Conservation (phyloP, 352 stramenopile species). For the Phytophthora kernoviae region DNA sequence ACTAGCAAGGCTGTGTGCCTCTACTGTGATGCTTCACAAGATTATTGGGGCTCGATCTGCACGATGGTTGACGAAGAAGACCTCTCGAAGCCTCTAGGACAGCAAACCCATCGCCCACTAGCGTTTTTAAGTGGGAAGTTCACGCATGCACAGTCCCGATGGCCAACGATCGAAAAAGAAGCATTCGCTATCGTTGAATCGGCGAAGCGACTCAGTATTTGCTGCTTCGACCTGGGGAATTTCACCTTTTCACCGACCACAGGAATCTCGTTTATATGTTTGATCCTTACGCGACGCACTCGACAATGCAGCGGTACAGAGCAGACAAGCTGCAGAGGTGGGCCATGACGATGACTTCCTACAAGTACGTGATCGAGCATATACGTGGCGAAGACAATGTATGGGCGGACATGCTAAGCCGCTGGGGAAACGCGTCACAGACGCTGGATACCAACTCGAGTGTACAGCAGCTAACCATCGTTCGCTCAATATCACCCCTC, state of each 20-base stretch:
- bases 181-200: slow-evolving; percentile 15
- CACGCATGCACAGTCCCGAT: slow-evolving; percentile 4
- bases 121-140: slow-evolving; percentile 15
- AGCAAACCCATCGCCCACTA: slow-evolving; percentile 5
- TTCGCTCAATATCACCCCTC: too few species aligned
- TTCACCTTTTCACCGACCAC: slow-evolving; percentile 30
- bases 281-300: slow-evolving; percentile 7
- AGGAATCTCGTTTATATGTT: slow-evolving; percentile 34
- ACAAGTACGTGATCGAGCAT: slow-evolving; percentile 31
- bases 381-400: slow-evolving; percentile 6
- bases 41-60: slow-evolving; percentile 2
- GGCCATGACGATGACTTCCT: slow-evolving; percentile 16
- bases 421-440: slow-evolving; percentile 7
- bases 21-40: slow-evolving; percentile 11
- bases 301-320: slow-evolving; percentile 9
- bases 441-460: too few species aligned
- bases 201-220: slow-evolving; percentile 15
- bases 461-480: too few species aligned
- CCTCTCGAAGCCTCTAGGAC: not conserved
- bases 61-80: slow-evolving; percentile 2
- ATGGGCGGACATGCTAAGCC: slow-evolving; percentile 13
- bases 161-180: slow-evolving; percentile 29
- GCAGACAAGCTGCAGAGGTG: slow-evolving; percentile 25
- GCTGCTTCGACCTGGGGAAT: slow-evolving; percentile 15
- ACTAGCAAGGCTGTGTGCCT: not conserved